phyloP scores from a whole-genome alignment of 257 asterid species.

The Asclepias syriaca region DNA sequence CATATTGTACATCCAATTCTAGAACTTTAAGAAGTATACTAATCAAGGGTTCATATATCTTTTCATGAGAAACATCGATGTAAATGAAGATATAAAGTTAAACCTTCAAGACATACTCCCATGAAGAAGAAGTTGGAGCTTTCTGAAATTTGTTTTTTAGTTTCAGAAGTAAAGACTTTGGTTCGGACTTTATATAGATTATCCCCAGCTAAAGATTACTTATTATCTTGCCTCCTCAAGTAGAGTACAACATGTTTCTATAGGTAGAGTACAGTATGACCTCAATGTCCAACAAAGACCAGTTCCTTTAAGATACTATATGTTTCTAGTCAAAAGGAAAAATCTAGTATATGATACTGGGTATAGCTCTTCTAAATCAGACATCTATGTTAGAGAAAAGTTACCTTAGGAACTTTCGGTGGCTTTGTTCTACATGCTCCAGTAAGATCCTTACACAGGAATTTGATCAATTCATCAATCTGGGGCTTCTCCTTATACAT shows the following conservation, averaged over 20 bases:
- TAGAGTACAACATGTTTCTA: too few relatives aligned
- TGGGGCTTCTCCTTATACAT: slow-evolving; percentile 58
- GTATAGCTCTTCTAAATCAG: not conserved
- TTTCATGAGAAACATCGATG: not conserved
- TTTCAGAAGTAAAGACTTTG: not conserved
- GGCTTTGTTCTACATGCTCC: slow-evolving; percentile 70
- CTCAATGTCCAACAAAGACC: not conserved
- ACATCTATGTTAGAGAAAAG: slow-evolving; percentile 1
- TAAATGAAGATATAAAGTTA: not conserved
- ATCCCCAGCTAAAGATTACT: too few relatives aligned
- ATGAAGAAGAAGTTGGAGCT: too few relatives aligned
- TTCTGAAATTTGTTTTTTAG: not conserved
- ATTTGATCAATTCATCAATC: slow-evolving; percentile 52
- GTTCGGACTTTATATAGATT: not conserved
- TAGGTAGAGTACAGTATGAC: too few relatives aligned
- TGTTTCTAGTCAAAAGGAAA: not conserved
- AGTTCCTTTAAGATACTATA: not conserved
- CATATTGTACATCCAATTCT: not conserved
- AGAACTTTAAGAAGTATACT: not conserved
- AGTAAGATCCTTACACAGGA: slow-evolving; percentile 84
- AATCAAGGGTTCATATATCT: not conserved
- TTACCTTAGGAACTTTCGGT: slow-evolving; percentile 94
- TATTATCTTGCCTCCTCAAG: too few relatives aligned
- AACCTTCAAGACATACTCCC: too few relatives aligned
- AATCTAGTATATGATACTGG: not conserved